These are phyloP conservation scores for Zoysia pacifica DNA, from an alignment of 176 grass and related monocot genomes.

Conservation along the genomic window DNA sequence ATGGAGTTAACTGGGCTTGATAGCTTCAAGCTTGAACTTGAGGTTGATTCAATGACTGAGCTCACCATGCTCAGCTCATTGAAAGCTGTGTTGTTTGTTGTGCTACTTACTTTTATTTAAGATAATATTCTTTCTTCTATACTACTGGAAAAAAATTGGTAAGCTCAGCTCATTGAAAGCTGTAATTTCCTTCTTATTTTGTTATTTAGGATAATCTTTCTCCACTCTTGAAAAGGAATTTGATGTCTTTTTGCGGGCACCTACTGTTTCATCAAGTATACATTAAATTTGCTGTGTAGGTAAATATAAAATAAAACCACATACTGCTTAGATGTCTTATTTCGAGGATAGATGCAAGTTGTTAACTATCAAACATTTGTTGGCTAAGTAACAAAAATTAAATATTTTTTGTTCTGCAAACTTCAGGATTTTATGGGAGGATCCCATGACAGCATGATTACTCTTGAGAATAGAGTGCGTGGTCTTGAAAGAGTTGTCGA, in stretches of 20 bases:
- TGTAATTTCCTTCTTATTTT: constrained; percentile 9
- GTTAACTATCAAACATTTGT: constrained; percentile 24
- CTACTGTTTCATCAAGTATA: background rate
- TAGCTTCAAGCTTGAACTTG: background rate
- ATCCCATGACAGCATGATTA: constrained; percentile 95
- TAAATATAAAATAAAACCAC: constrained; percentile 9
- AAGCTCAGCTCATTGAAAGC: background rate
- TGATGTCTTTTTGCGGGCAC: constrained; percentile 1
- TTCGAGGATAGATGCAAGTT: background rate
- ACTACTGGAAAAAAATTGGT: background rate
- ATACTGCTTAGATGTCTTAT: constrained; percentile 5
- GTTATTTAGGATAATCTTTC: constrained; percentile 28
- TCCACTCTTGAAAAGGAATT: background rate
- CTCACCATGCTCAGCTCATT: background rate
- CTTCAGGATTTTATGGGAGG: constrained; percentile 98
- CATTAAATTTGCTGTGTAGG: background rate
- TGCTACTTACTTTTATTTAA: constrained; percentile 19
- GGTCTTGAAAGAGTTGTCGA: constrained; percentile 95
- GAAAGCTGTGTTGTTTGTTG: background rate
- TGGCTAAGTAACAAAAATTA: constrained; percentile 13
- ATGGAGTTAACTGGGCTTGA: background rate
- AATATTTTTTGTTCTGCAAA: constrained; percentile 18
- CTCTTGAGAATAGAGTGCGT: constrained; percentile 88
- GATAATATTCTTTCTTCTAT: constrained; percentile 3
- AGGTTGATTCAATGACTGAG: background rate